Conservation (phyloP, 2,329 filamentous ascomycete genomes). For the Penicillium sp. region DNA sequence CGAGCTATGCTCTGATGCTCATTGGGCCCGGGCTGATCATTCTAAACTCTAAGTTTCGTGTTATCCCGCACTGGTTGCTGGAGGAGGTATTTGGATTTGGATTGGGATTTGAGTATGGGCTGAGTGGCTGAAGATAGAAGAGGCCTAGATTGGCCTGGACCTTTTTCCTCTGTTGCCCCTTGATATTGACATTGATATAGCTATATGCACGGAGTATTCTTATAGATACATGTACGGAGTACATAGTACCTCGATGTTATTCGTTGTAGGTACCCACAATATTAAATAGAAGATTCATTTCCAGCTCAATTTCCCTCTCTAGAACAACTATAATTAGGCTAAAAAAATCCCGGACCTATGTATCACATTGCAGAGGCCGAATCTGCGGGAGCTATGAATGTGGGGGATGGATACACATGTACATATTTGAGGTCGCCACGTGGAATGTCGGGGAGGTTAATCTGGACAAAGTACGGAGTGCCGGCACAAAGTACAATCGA, state of each 20-base stretch:
- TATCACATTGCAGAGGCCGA: background rate
- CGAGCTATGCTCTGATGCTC: slow-evolving; percentile 15
- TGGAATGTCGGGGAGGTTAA: slow-evolving; percentile 1
- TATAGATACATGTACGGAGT: no score
- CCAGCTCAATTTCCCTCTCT: background rate
- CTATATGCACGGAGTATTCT: no score
- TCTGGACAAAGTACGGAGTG: background rate
- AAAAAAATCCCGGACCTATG: background rate
- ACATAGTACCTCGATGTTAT: no score
- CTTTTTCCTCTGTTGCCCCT: background rate
- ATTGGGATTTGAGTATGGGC: background rate
- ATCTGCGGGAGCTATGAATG: slow-evolving; percentile 1
- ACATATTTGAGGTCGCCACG: slow-evolving; percentile 5
- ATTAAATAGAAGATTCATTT: no score
- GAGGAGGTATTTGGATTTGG: background rate
- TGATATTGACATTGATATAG: background rate
- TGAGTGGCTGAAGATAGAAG: background rate
- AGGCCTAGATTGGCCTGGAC: background rate
- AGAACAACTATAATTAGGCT: background rate
- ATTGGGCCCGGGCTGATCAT: background rate
- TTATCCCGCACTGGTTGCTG: background rate
- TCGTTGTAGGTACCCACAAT: no score
- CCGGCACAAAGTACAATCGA: background rate
- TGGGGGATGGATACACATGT: slow-evolving; percentile 1
- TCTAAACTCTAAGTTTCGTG: slow-evolving; percentile 5